Conservation (phyloP, 768 basidiomycete genomes). For the Suillus brevipes region DNA sequence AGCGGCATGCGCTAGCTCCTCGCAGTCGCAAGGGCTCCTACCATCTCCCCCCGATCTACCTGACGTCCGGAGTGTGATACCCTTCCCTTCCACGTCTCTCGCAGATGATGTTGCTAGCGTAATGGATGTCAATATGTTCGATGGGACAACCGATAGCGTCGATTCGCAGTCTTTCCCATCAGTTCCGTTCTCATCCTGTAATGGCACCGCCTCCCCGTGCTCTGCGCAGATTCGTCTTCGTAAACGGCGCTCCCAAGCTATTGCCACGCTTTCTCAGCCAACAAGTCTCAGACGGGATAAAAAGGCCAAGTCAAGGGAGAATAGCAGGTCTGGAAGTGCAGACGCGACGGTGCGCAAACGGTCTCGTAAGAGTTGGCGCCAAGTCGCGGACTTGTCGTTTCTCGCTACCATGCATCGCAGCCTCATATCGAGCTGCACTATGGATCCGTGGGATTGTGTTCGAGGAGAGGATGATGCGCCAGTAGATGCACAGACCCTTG, state of each 20-base stretch:
- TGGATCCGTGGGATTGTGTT: conserved; percentile 19
- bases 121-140: conserved; percentile 28
- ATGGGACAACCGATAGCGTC: conserved; percentile 20
- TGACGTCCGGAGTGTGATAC: conserved; percentile 34
- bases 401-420: conserved; percentile 38
- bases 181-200: conserved; percentile 1
- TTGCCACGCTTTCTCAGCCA: conserved; percentile 27
- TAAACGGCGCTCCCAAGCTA: conserved; percentile 36
- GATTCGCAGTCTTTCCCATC: conserved; percentile 6
- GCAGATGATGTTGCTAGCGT: conserved; percentile 17
- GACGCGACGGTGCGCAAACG: conserved; percentile 26
- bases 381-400: conserved; percentile 37
- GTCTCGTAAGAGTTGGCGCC: conserved; percentile 32
- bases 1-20: conserved; percentile 25
- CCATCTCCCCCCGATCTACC: conserved; percentile 25
- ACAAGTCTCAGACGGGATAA: conserved; percentile 5
- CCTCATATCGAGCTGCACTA: conserved; percentile 17
- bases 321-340: conserved; percentile 8
- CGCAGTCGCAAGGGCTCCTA: conserved; percentile 17
- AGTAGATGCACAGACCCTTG: conserved; percentile 13
- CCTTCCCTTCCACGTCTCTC: conserved; percentile 35
- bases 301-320: conserved; percentile 4
- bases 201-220: conserved; percentile 8
- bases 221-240: conserved; percentile 23
- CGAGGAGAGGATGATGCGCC: conserved; percentile 3